phyloP scores from a whole-genome alignment of 2,329 filamentous ascomycete genomes.

The Colletotrichum destructivum region DNA sequence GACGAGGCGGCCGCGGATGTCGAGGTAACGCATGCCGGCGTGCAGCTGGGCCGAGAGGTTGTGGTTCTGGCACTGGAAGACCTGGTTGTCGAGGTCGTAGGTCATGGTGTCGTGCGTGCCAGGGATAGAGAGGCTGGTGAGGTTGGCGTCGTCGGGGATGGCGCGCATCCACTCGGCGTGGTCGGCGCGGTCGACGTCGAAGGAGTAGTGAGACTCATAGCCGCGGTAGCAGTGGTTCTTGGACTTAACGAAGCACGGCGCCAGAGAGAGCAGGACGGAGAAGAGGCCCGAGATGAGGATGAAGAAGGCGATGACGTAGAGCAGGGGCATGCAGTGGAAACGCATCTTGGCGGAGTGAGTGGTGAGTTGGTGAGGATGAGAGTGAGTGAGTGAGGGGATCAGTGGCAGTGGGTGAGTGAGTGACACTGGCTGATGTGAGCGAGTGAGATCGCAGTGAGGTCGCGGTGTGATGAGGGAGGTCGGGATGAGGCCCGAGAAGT shows the following conservation, averaged over 20 bases:
- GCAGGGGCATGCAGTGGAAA: conserved; percentile 39
- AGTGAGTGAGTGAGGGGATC: neutral
- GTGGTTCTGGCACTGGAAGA: conserved; percentile 64
- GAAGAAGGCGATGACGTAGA: conserved; percentile 43
- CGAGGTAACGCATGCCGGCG: conserved; percentile 65
- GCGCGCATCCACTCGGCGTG: conserved; percentile 60
- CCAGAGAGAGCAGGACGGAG: conserved; percentile 45
- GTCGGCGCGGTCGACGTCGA: conserved; percentile 55
- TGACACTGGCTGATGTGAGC: neutral
- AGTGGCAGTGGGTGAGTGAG: neutral
- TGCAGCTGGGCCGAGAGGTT: conserved; percentile 60
- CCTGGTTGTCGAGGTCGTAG: conserved; percentile 54
- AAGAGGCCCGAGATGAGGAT: conserved; percentile 45
- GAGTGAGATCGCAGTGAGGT: neutral
- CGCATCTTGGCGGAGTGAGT: conserved; percentile 23
- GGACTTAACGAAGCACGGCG: conserved; percentile 45
- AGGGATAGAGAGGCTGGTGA: conserved; percentile 64
- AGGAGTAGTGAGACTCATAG: conserved; percentile 57
- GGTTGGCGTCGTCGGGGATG: conserved; percentile 57
- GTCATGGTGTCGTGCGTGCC: conserved; percentile 70
- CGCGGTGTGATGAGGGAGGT: neutral
- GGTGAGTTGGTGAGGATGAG: neutral
- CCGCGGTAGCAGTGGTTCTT: conserved; percentile 50
- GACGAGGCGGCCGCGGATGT: conserved; percentile 62
- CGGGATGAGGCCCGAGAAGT: conserved; percentile 15